Conservation (phyloP, 139 green algal genomes). For the Zygnema cylindricum region DNA sequence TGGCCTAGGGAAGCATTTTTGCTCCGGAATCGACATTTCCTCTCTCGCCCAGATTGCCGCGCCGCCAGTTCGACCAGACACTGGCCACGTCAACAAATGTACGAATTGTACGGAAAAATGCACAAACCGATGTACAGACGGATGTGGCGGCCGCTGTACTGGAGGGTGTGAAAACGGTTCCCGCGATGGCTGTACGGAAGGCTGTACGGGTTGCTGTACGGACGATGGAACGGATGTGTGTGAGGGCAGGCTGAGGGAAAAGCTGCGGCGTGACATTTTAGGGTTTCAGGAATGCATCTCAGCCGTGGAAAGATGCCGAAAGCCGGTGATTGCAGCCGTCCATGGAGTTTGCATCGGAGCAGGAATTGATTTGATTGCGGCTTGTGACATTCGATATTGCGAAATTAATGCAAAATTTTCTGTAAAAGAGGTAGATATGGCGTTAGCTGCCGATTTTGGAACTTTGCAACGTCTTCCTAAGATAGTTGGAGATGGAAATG, state of each 20-base stretch:
- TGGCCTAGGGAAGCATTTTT: slow-evolving; percentile 76
- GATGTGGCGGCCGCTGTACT: not conserved
- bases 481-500: slow-evolving; percentile 81
- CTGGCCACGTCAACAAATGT: not conserved
- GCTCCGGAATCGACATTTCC: slow-evolving; percentile 74
- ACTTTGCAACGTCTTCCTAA: slow-evolving; percentile 84
- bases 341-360: slow-evolving; percentile 84
- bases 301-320: slow-evolving; percentile 71
- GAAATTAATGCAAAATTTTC: slow-evolving; percentile 76
- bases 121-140: not conserved
- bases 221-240: not conserved
- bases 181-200: not conserved
- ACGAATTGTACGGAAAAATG: not conserved
- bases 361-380: slow-evolving; percentile 84
- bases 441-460: slow-evolving; percentile 87
- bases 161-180: not conserved
- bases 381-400: slow-evolving; percentile 83
- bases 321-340: slow-evolving; percentile 71
- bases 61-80: too few relatives aligned
- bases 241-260: slow-evolving; percentile 5
- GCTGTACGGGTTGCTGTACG: not conserved
- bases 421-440: slow-evolving; percentile 95
- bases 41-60: slow-evolving; percentile 55
- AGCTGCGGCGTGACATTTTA: slow-evolving; percentile 51
- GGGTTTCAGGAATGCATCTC: slow-evolving; percentile 66